Conservation (phyloP, 1,284 basidiomycete genomes). For the Papiliotrema flavescens region DNA sequence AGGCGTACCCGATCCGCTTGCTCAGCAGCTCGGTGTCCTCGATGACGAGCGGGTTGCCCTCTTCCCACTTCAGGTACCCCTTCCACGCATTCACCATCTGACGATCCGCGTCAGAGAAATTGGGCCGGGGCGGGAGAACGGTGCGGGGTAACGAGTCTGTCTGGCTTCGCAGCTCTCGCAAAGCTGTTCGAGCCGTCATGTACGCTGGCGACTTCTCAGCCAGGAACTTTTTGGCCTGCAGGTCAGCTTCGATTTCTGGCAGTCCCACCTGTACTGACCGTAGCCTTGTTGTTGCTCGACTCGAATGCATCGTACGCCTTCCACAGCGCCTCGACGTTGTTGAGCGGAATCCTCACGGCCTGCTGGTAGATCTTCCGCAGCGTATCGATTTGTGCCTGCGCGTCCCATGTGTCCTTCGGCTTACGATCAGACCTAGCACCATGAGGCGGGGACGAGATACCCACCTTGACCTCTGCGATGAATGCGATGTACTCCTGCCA, state of each 20-base stretch:
- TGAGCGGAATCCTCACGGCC: constrained; percentile 87
- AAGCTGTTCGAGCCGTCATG: constrained; percentile 88
- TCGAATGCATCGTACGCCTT: constrained; percentile 93
- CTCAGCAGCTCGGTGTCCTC: constrained; percentile 70
- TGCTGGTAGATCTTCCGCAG: constrained; percentile 89
- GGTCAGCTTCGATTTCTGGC: background rate
- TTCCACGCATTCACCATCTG: constrained; percentile 80
- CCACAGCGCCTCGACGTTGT: constrained; percentile 92
- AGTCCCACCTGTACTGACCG: constrained; percentile 52
- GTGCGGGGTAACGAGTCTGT: constrained; percentile 60
- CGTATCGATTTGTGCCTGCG: constrained; percentile 91
- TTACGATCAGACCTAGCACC: constrained; percentile 31
- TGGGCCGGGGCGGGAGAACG: constrained; percentile 68
- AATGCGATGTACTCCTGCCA: constrained; percentile 73
- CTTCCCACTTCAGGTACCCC: constrained; percentile 91
- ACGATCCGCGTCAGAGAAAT: constrained; percentile 69
- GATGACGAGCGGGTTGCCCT: constrained; percentile 83
- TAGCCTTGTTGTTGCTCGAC: constrained; percentile 82
- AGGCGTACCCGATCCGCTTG: constrained; percentile 73
- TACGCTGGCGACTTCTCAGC: constrained; percentile 76
- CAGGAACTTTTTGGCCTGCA: constrained; percentile 83
- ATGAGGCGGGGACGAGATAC: constrained; percentile 16
- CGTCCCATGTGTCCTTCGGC: constrained; percentile 83
- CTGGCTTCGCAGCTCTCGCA: constrained; percentile 73
- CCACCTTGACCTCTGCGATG: constrained; percentile 71